These are phyloP conservation scores for Hypericum androsaemum DNA, from an alignment of 345 rosid species.

Conservation along the genomic window DNA sequence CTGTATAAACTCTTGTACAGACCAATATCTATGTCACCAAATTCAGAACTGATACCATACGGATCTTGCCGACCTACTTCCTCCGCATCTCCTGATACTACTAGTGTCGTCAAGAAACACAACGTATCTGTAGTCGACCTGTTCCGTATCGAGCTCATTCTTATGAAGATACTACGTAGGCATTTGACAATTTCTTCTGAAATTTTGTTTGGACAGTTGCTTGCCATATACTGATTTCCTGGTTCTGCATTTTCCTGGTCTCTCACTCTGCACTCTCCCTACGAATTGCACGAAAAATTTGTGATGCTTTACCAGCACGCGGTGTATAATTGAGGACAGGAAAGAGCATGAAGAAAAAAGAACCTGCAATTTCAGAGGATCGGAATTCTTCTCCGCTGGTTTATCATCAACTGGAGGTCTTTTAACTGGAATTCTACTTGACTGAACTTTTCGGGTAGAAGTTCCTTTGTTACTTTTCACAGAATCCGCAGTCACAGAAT, in stretches of 20 bases:
- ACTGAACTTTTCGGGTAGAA: constrained; percentile 18
- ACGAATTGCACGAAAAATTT: constrained; percentile 3
- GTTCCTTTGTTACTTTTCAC: constrained; percentile 23
- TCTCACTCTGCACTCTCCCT: constrained; percentile 29
- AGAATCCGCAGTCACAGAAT: constrained; percentile 24
- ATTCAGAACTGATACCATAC: constrained; percentile 39
- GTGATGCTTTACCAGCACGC: no score
- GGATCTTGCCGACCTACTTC: constrained; percentile 37
- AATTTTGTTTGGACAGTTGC: constrained; percentile 37
- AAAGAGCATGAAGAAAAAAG: no score
- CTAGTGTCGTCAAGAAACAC: constrained; percentile 19
- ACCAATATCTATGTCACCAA: constrained; percentile 50
- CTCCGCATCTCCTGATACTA: constrained; percentile 23
- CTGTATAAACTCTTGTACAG: constrained; percentile 43
- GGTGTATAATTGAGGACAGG: no score
- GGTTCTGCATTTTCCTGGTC: constrained; percentile 33
- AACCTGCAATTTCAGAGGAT: no score
- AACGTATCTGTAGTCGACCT: constrained; percentile 21
- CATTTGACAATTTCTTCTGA: constrained; percentile 67
- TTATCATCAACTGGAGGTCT: no score
- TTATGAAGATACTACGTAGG: constrained; percentile 43
- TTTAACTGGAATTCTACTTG: constrained; percentile 10
- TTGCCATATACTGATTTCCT: constrained; percentile 18
- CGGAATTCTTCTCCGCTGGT: no score
- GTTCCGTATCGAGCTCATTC: constrained; percentile 46